These are phyloP conservation scores for Pilasporangium apinafurcum DNA, from an alignment of 352 stramenopile species.

Conservation along the genomic window DNA sequence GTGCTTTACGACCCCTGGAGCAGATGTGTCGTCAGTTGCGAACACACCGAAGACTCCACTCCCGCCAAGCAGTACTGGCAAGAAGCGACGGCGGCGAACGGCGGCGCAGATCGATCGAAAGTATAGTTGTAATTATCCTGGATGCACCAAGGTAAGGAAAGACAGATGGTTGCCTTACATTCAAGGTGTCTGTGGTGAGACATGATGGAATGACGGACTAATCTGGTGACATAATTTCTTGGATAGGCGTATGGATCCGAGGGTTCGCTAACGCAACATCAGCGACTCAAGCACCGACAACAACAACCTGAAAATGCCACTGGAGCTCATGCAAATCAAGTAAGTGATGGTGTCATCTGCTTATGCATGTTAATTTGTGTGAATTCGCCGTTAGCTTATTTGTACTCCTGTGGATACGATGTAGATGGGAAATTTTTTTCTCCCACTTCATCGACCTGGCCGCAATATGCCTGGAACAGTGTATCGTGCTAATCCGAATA, in stretches of 20 bases:
- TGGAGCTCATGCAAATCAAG: slow-evolving; percentile 22
- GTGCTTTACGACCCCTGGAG: slow-evolving; percentile 5
- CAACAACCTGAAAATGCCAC: slow-evolving; percentile 15
- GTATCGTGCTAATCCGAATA: neutral
- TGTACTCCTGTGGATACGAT: neutral
- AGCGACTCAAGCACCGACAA: slow-evolving; percentile 67
- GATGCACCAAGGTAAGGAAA: slow-evolving; percentile 56
- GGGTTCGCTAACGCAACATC: slow-evolving; percentile 73
- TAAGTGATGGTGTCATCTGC: slow-evolving; percentile 3
- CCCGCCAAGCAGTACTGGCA: slow-evolving; percentile 36
- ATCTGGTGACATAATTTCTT: too few species aligned
- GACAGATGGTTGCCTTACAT: too few species aligned
- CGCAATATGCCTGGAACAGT: slow-evolving; percentile 4
- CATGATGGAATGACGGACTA: too few species aligned
- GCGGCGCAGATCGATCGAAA: slow-evolving; percentile 82
- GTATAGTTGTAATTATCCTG: slow-evolving; percentile 50
- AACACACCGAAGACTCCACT: slow-evolving; percentile 19
- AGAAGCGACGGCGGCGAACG: slow-evolving; percentile 66
- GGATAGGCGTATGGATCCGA: slow-evolving; percentile 71
- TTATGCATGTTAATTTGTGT: slow-evolving; percentile 4
- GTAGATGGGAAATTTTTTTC: slow-evolving; percentile 33
- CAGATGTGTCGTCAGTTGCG: slow-evolving; percentile 5
- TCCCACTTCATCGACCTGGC: slow-evolving; percentile 35
- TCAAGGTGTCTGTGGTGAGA: too few species aligned
- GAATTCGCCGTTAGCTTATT: neutral